Conservation (phyloP, 352 stramenopile genomes). For the Phytophthora citrophthora region DNA sequence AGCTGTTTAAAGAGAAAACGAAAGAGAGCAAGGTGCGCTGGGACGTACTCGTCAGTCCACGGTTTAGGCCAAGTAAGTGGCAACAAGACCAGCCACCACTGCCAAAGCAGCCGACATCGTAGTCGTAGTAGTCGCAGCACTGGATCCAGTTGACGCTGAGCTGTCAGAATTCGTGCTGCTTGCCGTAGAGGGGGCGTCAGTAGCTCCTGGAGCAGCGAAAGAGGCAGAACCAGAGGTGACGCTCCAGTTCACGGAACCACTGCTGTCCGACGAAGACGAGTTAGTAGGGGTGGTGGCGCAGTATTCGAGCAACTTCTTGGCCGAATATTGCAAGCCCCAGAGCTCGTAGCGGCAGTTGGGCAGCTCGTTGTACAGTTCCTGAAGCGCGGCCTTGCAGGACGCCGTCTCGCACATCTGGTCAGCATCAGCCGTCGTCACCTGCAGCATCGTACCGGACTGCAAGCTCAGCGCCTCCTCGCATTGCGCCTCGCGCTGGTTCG, state of each 20-base stretch:
- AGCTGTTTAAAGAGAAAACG: slow-evolving; percentile 14
- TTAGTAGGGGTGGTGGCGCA: slow-evolving; percentile 58
- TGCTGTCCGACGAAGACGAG: slow-evolving; percentile 23
- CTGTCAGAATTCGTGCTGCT: slow-evolving; percentile 18
- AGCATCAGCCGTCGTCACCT: slow-evolving; percentile 46
- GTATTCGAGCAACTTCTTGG: slow-evolving; percentile 49
- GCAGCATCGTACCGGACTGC: slow-evolving; percentile 44
- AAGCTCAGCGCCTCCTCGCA: slow-evolving; percentile 50
- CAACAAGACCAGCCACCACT: slow-evolving; percentile 32
- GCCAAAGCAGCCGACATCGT: slow-evolving; percentile 29
- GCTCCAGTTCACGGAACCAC: slow-evolving; percentile 32
- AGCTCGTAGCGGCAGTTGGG: slow-evolving; percentile 67
- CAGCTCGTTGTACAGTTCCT: slow-evolving; percentile 63
- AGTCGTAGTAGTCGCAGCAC: slow-evolving; percentile 11
- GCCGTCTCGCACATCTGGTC: slow-evolving; percentile 49
- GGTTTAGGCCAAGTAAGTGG: slow-evolving; percentile 35
- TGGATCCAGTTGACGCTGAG: slow-evolving; percentile 27
- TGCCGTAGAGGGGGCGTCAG: slow-evolving; percentile 36
- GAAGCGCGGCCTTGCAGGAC: slow-evolving; percentile 58
- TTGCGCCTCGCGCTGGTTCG: slow-evolving; percentile 57
- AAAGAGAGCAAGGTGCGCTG: slow-evolving; percentile 6
- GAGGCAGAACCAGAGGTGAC: slow-evolving; percentile 23
- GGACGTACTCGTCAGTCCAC: slow-evolving; percentile 2
- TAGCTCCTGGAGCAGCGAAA: slow-evolving; percentile 50
- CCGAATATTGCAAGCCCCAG: slow-evolving; percentile 53